Evolutionary conservation across 2,329 filamentous ascomycete genomes (phyloP).

Genomic region (Colletotrichum australisinense): DNA sequence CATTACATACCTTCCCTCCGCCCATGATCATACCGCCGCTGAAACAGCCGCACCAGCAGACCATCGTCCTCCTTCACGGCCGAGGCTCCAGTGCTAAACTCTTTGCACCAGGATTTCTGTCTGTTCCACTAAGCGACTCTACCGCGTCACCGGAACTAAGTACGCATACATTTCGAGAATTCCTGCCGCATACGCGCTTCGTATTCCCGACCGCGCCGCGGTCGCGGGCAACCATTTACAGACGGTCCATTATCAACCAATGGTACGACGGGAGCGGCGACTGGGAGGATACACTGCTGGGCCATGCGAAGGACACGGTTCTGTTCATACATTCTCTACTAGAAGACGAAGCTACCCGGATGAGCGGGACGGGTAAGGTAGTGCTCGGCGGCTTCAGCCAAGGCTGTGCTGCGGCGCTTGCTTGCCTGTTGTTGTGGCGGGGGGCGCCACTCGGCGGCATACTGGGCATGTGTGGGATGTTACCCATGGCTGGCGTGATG

Average conservation of each 20-base stretch:
- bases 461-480: conserved; percentile 58
- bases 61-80: conserved; percentile 61
- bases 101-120: conserved; percentile 54
- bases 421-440: conserved; percentile 56
- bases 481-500: conserved; percentile 53
- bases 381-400: conserved; percentile 65
- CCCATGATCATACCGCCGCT: conserved; percentile 39
- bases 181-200: conserved; percentile 57
- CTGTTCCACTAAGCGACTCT: conserved; percentile 25
- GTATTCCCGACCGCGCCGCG: conserved; percentile 62
- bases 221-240: conserved; percentile 45
- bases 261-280: conserved; percentile 51
- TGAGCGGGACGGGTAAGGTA: conserved; percentile 52
- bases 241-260: conserved; percentile 46
- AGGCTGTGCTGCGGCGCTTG: conserved; percentile 60
- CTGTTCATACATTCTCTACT: conserved; percentile 53
- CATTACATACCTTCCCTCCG: conserved; percentile 40
- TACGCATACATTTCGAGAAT: conserved; percentile 41
- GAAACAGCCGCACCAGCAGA: conserved; percentile 50
- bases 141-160: background rate
- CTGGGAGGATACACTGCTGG: conserved; percentile 46
- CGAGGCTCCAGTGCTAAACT: conserved; percentile 55
- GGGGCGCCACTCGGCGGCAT: conserved; percentile 49
- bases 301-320: conserved; percentile 50
- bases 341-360: conserved; percentile 44